These are phyloP conservation scores for Magnolia officinalis DNA, from an alignment of 164 flowering plant genomes.

Conservation along the genomic window DNA sequence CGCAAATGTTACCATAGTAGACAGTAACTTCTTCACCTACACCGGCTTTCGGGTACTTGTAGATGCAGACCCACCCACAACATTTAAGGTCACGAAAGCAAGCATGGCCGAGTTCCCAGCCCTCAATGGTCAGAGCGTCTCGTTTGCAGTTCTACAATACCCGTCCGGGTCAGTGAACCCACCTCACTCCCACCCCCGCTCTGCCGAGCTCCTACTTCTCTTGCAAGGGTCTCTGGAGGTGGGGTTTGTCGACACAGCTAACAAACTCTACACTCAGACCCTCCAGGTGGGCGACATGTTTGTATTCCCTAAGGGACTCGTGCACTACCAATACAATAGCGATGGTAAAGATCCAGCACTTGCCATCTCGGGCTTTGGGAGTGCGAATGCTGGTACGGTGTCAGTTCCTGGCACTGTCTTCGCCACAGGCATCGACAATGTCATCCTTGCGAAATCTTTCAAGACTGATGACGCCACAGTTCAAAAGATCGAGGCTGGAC, in stretches of 20 bases:
- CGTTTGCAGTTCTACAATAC: background rate
- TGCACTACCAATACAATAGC: constrained; percentile 16
- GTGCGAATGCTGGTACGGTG: constrained; percentile 18
- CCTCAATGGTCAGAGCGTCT: constrained; percentile 4
- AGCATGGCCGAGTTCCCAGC: background rate
- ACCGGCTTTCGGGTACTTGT: background rate
- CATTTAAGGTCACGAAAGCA: constrained; percentile 3
- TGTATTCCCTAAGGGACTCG: constrained; percentile 26
- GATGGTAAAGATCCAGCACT: constrained; percentile 6
- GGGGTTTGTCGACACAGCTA: constrained; percentile 25
- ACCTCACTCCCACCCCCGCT: constrained; percentile 34
- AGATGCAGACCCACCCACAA: background rate
- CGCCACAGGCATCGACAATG: constrained; percentile 12
- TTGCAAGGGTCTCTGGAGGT: constrained; percentile 23
- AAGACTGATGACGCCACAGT: constrained; percentile 19
- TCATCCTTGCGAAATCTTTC: constrained; percentile 17
- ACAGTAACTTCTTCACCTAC: constrained; percentile 6
- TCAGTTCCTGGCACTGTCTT: constrained; percentile 17
- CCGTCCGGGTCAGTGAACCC: constrained; percentile 10
- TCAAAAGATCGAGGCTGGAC: constrained; percentile 19
- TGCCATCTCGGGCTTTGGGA: constrained; percentile 19
- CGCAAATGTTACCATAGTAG: background rate
- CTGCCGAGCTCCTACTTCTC: constrained; percentile 32
- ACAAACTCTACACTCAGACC: constrained; percentile 25
- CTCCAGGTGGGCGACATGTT: constrained; percentile 26